Evolutionary conservation across 345 rosid species (phyloP).

Genomic region (Ceriops tagal): DNA sequence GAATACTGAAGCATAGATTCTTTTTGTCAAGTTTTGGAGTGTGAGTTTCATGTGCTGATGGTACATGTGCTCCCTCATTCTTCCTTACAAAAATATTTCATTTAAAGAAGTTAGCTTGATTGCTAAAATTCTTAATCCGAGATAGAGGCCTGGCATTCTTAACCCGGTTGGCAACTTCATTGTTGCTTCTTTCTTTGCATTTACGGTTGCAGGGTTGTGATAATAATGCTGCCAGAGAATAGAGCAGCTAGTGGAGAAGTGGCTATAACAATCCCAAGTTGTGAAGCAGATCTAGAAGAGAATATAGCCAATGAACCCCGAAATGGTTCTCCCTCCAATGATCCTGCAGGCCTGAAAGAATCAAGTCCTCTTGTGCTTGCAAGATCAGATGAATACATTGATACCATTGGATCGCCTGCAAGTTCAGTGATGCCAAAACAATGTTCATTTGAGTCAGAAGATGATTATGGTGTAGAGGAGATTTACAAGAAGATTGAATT

Average conservation of each 20-base stretch:
- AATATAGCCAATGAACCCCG: not conserved
- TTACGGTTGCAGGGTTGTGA: too few species aligned
- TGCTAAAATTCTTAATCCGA: too few species aligned
- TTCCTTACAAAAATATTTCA: too few species aligned
- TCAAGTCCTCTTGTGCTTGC: not conserved
- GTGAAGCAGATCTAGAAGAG: constrained; percentile 23
- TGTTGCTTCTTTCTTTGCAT: too few species aligned
- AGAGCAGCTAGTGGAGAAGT: constrained; percentile 33
- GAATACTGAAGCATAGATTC: too few species aligned
- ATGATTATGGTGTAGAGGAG: constrained; percentile 43
- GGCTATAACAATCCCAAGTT: constrained; percentile 43
- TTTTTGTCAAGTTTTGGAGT: too few species aligned
- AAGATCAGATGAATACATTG: constrained; percentile 9
- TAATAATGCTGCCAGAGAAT: not conserved
- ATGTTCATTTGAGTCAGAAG: constrained; percentile 15
- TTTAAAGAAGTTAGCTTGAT: too few species aligned
- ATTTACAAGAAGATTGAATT: constrained; percentile 51
- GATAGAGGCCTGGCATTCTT: too few species aligned
- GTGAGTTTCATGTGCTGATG: too few species aligned
- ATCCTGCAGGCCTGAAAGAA: not conserved
- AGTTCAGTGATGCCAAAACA: constrained; percentile 10
- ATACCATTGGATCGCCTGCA: constrained; percentile 1
- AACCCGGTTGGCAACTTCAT: too few species aligned
- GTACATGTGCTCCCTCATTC: too few species aligned
- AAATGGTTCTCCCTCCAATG: constrained; percentile 28